A percentile compares a stretch with the other conserved stretches of the same genome.
Evolutionary conservation across 306 rosid species (phyloP).

Genomic region (Quercus variabilis): DNA sequence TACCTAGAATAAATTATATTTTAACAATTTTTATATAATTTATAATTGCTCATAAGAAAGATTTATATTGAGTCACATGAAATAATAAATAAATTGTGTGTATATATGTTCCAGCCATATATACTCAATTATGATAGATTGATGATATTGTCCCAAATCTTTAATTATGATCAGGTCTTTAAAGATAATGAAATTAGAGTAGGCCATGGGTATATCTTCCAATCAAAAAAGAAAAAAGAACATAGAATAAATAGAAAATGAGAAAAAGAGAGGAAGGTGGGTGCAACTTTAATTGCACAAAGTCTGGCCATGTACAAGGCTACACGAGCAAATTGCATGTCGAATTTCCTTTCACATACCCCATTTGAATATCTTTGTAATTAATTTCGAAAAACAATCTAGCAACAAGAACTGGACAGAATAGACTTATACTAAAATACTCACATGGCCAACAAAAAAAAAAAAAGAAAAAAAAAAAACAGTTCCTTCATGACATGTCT

Average conservation of each 20-base stretch:
- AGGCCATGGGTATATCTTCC: too few species aligned
- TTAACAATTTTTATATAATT: too few species aligned
- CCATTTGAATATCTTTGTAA: conserved; percentile 19
- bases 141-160: too few species aligned
- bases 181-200: too few species aligned
- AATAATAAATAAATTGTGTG: too few species aligned
- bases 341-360: neutral
- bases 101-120: too few species aligned
- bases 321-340: neutral
- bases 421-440: conserved; percentile 51
- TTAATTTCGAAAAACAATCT: conserved; percentile 32
- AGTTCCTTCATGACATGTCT: conserved; percentile 58
- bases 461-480: conserved; percentile 18
- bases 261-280: neutral
- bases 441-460: conserved; percentile 36
- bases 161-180: too few species aligned
- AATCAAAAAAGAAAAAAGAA: too few species aligned
- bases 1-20: too few species aligned
- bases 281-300: neutral
- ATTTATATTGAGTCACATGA: too few species aligned
- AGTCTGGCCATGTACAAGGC: neutral
- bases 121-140: too few species aligned
- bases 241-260: neutral
- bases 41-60: too few species aligned
- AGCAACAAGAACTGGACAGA: conserved; percentile 43